These are phyloP conservation scores for Phytophthora cajani DNA, from an alignment of 352 stramenopile species.

Conservation along the genomic window DNA sequence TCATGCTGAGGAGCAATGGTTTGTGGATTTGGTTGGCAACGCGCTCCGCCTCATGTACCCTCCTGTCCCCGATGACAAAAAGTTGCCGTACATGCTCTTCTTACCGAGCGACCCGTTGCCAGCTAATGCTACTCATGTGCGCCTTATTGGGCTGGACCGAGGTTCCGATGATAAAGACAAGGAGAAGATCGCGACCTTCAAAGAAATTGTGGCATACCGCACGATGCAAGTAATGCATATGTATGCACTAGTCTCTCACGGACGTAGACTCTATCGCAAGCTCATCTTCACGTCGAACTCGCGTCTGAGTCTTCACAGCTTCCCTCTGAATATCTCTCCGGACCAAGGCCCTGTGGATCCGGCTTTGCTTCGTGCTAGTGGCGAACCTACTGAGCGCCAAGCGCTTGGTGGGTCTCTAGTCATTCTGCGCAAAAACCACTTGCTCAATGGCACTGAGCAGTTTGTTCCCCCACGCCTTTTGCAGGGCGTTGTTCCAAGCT, in stretches of 20 bases:
- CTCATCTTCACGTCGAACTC: constrained; percentile 98
- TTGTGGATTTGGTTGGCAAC: constrained; percentile 72
- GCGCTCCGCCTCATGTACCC: constrained; percentile 74
- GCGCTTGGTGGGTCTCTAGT: constrained; percentile 86
- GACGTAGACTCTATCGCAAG: constrained; percentile 95
- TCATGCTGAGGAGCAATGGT: constrained; percentile 71
- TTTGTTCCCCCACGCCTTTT: constrained; percentile 94
- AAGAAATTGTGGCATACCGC: constrained; percentile 97
- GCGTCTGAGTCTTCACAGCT: constrained; percentile 93
- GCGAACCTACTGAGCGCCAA: constrained; percentile 74
- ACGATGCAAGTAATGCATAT: constrained; percentile 94
- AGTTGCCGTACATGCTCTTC: constrained; percentile 81
- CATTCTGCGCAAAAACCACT: constrained; percentile 80
- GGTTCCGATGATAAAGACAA: constrained; percentile 79
- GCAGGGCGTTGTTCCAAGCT: constrained; percentile 94
- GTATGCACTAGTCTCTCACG: constrained; percentile 97
- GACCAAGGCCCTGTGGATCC: constrained; percentile 70
- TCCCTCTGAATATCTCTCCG: constrained; percentile 70
- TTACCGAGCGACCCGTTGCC: constrained; percentile 60
- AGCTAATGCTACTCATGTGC: constrained; percentile 53
- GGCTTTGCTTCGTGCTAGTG: constrained; percentile 65
- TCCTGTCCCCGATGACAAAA: constrained; percentile 79
- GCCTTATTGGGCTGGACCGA: constrained; percentile 71
- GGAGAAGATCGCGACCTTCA: constrained; percentile 92
- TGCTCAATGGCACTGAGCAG: constrained; percentile 79